Percentiles rank a stretch among this genome's conserved stretches.
Evolutionary conservation across 306 rosid species (phyloP).

Genomic region (Inga leiocalycina): DNA sequence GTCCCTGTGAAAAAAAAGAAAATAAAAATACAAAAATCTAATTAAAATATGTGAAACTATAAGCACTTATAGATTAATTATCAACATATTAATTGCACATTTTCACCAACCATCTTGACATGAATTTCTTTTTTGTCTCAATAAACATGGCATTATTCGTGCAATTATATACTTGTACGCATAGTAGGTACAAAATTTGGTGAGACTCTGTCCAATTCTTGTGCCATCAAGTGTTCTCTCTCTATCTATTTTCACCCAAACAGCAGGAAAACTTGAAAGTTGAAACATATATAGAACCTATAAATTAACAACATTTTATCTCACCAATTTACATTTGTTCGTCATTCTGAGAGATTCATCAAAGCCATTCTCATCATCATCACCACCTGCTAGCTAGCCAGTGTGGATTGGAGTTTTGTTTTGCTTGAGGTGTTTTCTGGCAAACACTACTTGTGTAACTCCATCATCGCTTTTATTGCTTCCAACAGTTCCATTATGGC

Average conservation of each 20-base stretch:
- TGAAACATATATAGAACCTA: background rate
- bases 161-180: background rate
- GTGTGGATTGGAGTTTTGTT: conserved; percentile 13
- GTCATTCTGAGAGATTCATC: background rate
- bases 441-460: background rate
- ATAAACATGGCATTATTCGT: conserved; percentile 6
- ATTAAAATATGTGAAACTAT: too few relatives aligned
- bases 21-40: too few relatives aligned
- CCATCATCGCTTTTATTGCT: conserved; percentile 36
- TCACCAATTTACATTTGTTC: conserved; percentile 22
- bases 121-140: background rate
- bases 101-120: background rate
- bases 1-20: too few relatives aligned
- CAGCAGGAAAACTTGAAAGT: background rate
- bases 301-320: background rate
- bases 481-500: conserved; percentile 35
- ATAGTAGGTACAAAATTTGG: conserved; percentile 13
- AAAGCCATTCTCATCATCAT: background rate
- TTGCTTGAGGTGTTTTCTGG: conserved; percentile 24
- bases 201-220: background rate
- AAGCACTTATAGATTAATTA: too few relatives aligned
- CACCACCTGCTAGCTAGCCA: background rate
- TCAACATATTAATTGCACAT: background rate
- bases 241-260: background rate
- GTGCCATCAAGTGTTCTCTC: background rate